Base-by-base conservation (phyloP, 139 green algal species). In the Chlamydomonas sphaeroides region DNA sequence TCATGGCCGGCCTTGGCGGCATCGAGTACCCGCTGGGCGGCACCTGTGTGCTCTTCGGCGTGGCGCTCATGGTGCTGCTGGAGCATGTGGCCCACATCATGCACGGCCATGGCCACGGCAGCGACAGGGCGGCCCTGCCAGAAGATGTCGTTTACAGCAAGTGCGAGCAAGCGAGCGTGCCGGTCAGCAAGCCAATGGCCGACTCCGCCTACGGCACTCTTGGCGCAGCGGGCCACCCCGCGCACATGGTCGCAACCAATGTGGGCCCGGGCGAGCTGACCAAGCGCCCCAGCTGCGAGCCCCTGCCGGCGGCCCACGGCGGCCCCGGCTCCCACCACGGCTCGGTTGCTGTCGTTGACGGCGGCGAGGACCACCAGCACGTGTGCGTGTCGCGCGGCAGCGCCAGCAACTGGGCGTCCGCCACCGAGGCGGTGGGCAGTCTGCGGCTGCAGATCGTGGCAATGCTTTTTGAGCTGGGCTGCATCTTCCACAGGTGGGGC, bases 11-110 rank as follows among this genome's bases (percentile, higher is more conserved):
- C 38, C 66, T 73, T 23, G 66, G 59, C 30, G 59, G 66, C 39
- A 56, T 73, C 39, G 39, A 57, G 39, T 73, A 73, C 66, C 66
- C 66, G 10, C 38, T 73, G 23, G 66, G 66, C 38, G 66, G 66
- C 66, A 35, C 26, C 21, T 73, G 66, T 45, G 68, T 76, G 30
- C 45, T 76, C 30, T 61, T 61, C 23, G 68, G 68, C 30, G 45
- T 42, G 42, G 68, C 42, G 45, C 68, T 76, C 18, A 76, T 76
- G 68, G n/a, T 76, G 42, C 17, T 61, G 10, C 68, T 76, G 42
- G 68, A 76, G 68, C 68, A 76, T 45, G 18, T 62, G 45, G 68
- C 68, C n/a, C 68, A 76, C 68, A 41, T 76, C 45, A 41, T 76
- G 30, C 45, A 62, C 45, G 67, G 39, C 3, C 26, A 53, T 14